Evolutionary conservation across 2,329 filamentous ascomycete genomes (phyloP), one percentile per base, ranked within the genome.

Genomic region (Neopestalotiopsis clavispora): DNA sequence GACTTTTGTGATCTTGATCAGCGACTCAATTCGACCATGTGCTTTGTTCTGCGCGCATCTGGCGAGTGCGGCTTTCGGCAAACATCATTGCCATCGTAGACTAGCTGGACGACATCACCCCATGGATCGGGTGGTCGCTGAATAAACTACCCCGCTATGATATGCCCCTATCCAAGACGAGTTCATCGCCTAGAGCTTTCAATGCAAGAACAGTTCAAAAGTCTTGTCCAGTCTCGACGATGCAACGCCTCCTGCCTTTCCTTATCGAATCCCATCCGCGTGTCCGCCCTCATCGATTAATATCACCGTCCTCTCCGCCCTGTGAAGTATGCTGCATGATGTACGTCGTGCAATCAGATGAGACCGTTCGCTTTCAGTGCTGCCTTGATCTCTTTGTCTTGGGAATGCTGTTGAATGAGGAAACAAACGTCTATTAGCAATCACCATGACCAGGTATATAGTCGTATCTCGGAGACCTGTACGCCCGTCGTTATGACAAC

Each of bases 311-410:
- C 59, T 5, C 59, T 42, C 20, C 12, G 12, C n/a, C 59, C n/a
- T 38, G 17, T 20, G 9, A 62, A 38, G 32, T 34, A 23, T 23
- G 20, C 10, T 3, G 10, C 30, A 28, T 28, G 57, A 20, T 20
- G 23, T 6, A 9, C 14, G 45, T 42, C 58, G 68, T 56, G 71
- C 32, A 13, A 17, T 77, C 79, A 85, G 56, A 84, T 49, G 56
- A 84, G 74, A 78, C 84, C 84, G 20, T 74, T 72, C 13, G 78
- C 73, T 76, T 81, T 81, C 68, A 85, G 78, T 42, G 78, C 77
- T 14, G 72, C 73, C 65, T 79, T 72, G 68, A 85, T 71, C 52
- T 79, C 74, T 68, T 84, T 79, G 68, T 79, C 74, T 68, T 84
- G 78, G 68, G 72, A 70, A 61, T 68, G 71, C 76, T 78, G 75